Conservation (phyloP, 225 moss, liverwort and hornwort genomes). For the Pleurozium schreberi region DNA sequence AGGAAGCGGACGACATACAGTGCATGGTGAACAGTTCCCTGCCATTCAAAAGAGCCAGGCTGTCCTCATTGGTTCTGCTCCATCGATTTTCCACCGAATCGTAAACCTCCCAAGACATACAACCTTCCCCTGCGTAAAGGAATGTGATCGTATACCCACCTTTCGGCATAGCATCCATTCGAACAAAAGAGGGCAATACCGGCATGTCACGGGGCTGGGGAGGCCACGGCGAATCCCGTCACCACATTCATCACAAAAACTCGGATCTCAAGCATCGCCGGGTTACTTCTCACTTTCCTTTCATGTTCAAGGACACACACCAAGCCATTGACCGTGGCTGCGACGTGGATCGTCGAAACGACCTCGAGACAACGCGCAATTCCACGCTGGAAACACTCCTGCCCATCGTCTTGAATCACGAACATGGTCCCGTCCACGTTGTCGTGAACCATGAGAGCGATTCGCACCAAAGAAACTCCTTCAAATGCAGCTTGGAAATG, state of each 20-base stretch:
- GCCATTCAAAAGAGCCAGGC: not conserved
- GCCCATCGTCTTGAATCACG: not conserved
- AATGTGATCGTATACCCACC: not conserved
- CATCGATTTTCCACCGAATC: not conserved
- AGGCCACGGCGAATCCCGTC: not conserved
- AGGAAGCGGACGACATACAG: too few species aligned
- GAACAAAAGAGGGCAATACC: not conserved
- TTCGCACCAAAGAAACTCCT: not conserved
- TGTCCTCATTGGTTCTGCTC: not conserved
- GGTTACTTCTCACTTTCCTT: accelerated
- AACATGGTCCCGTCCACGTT: not conserved
- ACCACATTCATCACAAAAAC: not conserved
- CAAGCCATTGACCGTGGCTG: not conserved
- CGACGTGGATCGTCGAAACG: accelerated
- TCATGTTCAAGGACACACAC: not conserved
- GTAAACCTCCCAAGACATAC: not conserved
- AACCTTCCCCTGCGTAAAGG: not conserved
- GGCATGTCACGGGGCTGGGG: not conserved
- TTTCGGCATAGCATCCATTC: not conserved
- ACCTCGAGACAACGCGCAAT: not conserved
- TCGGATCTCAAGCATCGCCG: not conserved
- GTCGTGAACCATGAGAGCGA: not conserved
- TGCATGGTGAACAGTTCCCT: not conserved
- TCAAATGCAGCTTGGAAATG: not conserved
- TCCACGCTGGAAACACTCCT: not conserved